These are phyloP conservation scores for Colletotrichum lupini DNA, from an alignment of 2,329 filamentous ascomycete species.

Conservation along the genomic window DNA sequence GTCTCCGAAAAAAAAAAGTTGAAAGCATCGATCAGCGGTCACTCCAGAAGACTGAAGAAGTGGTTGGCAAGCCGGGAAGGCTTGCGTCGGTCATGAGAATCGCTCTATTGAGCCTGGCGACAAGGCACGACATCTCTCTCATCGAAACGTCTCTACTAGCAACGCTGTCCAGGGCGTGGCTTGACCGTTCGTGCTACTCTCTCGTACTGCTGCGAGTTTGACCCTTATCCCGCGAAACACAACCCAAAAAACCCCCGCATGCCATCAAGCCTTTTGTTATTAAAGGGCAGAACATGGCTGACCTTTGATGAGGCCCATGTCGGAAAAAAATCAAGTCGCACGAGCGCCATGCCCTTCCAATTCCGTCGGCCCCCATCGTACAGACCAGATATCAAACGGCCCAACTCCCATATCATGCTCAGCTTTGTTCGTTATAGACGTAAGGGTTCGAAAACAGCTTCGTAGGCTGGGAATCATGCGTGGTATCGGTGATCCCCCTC, in stretches of 20 bases:
- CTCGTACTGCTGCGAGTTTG: conserved; percentile 35
- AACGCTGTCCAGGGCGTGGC: conserved; percentile 17
- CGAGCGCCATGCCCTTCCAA: conserved; percentile 29
- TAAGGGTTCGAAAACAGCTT: conserved; percentile 30
- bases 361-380: conserved; percentile 29
- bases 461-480: conserved; percentile 29
- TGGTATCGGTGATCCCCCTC: conserved; percentile 48
- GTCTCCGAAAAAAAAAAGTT: neutral
- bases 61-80: conserved; percentile 7
- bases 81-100: conserved; percentile 23
- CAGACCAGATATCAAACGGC: conserved; percentile 36
- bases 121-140: conserved; percentile 24
- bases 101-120: conserved; percentile 37
- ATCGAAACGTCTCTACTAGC: conserved; percentile 29
- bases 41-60: conserved; percentile 4
- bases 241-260: conserved; percentile 16
- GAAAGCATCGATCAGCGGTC: conserved; percentile 7
- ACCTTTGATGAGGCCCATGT: conserved; percentile 10
- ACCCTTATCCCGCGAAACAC: conserved; percentile 17
- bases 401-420: conserved; percentile 38
- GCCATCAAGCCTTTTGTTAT: conserved; percentile 23
- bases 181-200: conserved; percentile 20
- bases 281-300: conserved; percentile 12
- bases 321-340: conserved; percentile 33
- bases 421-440: conserved; percentile 37